These are phyloP conservation scores for Logfia minima DNA, from an alignment of 129 eudicot species.

Conservation along the genomic window DNA sequence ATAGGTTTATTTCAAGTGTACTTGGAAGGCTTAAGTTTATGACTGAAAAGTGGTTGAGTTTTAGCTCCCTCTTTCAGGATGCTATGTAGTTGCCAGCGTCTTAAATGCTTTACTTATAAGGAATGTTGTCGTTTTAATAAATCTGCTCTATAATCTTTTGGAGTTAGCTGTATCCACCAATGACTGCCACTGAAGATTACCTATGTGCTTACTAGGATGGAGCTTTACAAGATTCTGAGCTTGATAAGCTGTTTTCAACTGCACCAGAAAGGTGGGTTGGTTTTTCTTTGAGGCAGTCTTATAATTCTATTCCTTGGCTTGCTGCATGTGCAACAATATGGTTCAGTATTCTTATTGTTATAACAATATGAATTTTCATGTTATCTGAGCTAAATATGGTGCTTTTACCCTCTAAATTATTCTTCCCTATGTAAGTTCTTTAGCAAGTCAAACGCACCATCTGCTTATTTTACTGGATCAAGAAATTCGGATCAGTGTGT, in stretches of 20 bases:
- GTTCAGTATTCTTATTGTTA: not conserved
- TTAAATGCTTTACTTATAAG: constrained; percentile 17
- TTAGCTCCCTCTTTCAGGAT: constrained; percentile 6
- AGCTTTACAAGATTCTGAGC: constrained; percentile 63
- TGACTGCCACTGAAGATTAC: constrained; percentile 15
- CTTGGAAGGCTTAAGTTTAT: constrained; percentile 2
- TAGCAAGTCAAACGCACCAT: not conserved
- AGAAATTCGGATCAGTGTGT: constrained; percentile 5
- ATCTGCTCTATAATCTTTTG: constrained; percentile 2
- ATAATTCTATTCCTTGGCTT: constrained; percentile 12
- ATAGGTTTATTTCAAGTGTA: constrained; percentile 11
- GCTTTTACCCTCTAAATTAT: not conserved
- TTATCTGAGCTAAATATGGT: constrained; percentile 3
- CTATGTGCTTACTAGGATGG: constrained; percentile 65
- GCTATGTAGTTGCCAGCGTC: constrained; percentile 11
- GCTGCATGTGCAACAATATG: constrained; percentile 5
- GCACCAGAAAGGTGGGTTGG: constrained; percentile 83
- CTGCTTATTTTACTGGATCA: constrained; percentile 2
- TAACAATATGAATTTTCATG: constrained; percentile 9
- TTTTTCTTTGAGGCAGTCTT: constrained; percentile 24
- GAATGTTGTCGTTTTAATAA: not conserved
- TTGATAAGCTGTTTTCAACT: constrained; percentile 90
- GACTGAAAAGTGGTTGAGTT: not conserved
- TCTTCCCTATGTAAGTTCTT: not conserved
- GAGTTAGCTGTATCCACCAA: constrained; percentile 4